A percentile compares a stretch with the other conserved stretches of the same genome.
Evolutionary conservation across 2,329 filamentous ascomycete genomes (phyloP).

Genomic region (Cladosporium sp.): DNA sequence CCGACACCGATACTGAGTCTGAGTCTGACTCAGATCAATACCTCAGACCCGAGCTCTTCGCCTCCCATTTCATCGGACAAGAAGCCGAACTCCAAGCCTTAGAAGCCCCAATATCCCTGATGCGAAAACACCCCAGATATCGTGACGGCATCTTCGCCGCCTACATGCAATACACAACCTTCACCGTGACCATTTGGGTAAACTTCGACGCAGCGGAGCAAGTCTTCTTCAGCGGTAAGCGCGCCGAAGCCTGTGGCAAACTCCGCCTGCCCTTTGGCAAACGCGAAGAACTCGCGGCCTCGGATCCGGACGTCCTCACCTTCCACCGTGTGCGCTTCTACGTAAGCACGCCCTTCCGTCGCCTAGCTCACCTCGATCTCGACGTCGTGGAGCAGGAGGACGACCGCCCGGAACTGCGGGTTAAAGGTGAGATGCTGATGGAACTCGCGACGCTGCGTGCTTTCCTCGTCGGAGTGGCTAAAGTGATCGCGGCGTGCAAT

Average conservation of each 20-base stretch:
- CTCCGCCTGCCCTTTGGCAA: not conserved
- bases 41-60: not conserved
- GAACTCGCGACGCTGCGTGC: too few relatives aligned
- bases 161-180: slow-evolving; percentile 13
- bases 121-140: not conserved
- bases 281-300: not conserved
- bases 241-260: slow-evolving; percentile 2
- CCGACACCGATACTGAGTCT: not conserved
- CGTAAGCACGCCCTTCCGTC: slow-evolving; percentile 10
- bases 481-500: not conserved
- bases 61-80: not conserved
- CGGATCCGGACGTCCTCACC: not conserved
- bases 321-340: slow-evolving; percentile 5
- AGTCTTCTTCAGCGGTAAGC: slow-evolving; percentile 15
- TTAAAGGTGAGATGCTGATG: not conserved
- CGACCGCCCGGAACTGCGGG: not conserved
- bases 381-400: not conserved
- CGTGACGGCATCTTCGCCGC: slow-evolving; percentile 9
- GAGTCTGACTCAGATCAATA: too few relatives aligned
- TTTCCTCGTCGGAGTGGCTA: too few relatives aligned
- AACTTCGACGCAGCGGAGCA: slow-evolving; percentile 20
- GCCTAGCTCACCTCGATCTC: not conserved
- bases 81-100: not conserved
- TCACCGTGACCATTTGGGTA: slow-evolving; percentile 17
- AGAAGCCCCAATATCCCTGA: not conserved